A percentile compares a stretch with the other conserved stretches of the same genome.
These are phyloP conservation scores for Phaeotremella skinneri DNA, from an alignment of 768 basidiomycete genomes.

Conservation along the genomic window DNA sequence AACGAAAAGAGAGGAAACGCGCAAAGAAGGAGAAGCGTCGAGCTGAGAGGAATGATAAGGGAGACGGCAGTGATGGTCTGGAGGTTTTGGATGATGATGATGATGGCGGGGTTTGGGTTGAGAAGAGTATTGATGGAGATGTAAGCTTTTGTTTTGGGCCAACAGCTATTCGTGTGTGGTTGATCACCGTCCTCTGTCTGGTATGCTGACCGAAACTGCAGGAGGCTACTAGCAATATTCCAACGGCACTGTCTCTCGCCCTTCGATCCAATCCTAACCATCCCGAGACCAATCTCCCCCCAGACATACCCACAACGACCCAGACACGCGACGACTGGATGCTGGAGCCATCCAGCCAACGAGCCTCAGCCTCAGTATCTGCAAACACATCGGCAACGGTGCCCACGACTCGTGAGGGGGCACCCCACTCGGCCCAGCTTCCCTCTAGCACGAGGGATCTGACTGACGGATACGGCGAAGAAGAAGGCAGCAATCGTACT, in stretches of 20 bases:
- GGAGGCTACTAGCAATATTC: constrained; percentile 60
- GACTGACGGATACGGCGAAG: constrained; percentile 55
- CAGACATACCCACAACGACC: constrained; percentile 56
- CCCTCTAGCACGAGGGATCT: constrained; percentile 16
- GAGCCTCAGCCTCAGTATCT: constrained; percentile 41
- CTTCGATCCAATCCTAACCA: constrained; percentile 63
- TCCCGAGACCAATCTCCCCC: constrained; percentile 55
- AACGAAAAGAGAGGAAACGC: constrained; percentile 49
- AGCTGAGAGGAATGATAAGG: background rate
- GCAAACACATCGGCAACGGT: constrained; percentile 19
- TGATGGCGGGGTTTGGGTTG: constrained; percentile 66
- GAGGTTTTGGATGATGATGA: constrained; percentile 67
- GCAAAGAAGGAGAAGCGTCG: constrained; percentile 27
- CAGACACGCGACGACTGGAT: constrained; percentile 71
- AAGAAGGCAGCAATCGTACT: constrained; percentile 58
- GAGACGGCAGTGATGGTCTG: constrained; percentile 44
- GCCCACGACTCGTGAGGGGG: constrained; percentile 14
- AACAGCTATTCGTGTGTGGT: constrained; percentile 2
- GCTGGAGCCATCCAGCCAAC: constrained; percentile 57
- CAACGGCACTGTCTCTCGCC: constrained; percentile 69
- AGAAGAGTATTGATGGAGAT: constrained; percentile 41
- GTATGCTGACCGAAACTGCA: constrained; percentile 7
- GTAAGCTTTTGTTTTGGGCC: constrained; percentile 15
- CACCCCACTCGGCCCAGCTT: constrained; percentile 33
- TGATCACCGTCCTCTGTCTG: constrained; percentile 13